Base-by-base conservation (phyloP, 768 basidiomycete species). In the Auriculariales sp. region DNA sequence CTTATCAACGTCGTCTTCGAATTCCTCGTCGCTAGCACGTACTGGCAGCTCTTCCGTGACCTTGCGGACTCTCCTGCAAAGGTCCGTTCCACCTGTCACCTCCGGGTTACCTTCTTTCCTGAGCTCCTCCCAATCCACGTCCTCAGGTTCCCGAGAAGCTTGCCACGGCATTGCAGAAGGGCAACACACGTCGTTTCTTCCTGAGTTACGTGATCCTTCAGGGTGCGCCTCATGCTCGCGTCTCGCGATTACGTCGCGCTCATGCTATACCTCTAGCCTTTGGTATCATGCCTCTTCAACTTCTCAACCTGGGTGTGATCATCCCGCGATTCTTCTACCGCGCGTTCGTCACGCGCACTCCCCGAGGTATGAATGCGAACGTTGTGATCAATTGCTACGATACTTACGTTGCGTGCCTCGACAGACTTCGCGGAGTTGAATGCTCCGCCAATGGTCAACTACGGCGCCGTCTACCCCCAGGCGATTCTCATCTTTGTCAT, bases 391-490 rank as follows among this genome's bases (percentile, higher is more conserved):
- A 6, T 28, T 49, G 30, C 42, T 36, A 29, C 27, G 22, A 28
- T 32, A 3, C n/a, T n/a, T 11, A 53, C 34, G 48, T 49, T n/a
- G n/a, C n/a, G n/a, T n/a, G 27, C 39, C 25, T 15, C 50, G 15
- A 11, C 58, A 97, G 94, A 99, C 59, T 93, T 81, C 55, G 94
- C 92, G 15, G 95, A 95, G 62, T 73, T 98, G 14, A 95, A 99
- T 59, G 91, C 92, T 0, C 95, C 95, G 4, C 92, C 95, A 0
- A 89, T 93, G 84, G 85, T 98, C 66, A 98, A 97, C 64, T 94
- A 98, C 56, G 95, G 95, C 47, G 76, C 85, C 46, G 91, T 99
- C 10, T 99, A 97, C 62, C 95, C 95, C 0, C 94, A 97, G 61
- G 87, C 93, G 4, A 90, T 98, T 52, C 72, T 99, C 36, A 83